phyloP scores from a whole-genome alignment of 306 rosid genomes.

The Mimosa bimucronata region DNA sequence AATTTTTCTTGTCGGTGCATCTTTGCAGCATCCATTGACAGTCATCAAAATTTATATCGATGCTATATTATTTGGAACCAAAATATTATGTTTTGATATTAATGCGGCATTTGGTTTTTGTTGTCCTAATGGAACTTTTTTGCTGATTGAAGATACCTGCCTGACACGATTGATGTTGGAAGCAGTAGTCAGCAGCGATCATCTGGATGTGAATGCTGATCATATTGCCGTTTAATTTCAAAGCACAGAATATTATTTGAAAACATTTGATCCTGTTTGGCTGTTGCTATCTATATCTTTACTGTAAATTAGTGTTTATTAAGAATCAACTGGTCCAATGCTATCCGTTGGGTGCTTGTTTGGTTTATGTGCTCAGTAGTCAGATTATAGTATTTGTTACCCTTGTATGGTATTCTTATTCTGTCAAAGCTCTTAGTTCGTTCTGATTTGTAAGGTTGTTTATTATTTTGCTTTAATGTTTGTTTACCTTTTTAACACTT shows the following conservation, averaged over 20 bases:
- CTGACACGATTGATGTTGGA: conserved; percentile 95
- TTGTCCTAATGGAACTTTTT: conserved; percentile 36
- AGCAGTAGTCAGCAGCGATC: conserved; percentile 81
- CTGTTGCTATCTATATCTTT: conserved; percentile 43
- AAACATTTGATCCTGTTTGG: conserved; percentile 40
- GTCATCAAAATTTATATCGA: conserved; percentile 13
- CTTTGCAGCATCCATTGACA: conserved; percentile 18
- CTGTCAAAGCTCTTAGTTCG: conserved; percentile 36
- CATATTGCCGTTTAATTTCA: conserved; percentile 46
- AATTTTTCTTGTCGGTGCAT: not conserved
- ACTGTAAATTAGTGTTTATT: conserved; percentile 59
- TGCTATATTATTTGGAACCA: conserved; percentile 12
- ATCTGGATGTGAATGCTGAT: conserved; percentile 91
- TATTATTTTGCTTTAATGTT: conserved; percentile 15
- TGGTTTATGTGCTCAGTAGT: conserved; percentile 39
- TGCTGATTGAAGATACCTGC: conserved; percentile 74
- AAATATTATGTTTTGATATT: conserved; percentile 25
- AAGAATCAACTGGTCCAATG: conserved; percentile 51
- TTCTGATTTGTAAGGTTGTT: conserved; percentile 14
- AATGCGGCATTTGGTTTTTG: conserved; percentile 33
- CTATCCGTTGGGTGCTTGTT: conserved; percentile 50
- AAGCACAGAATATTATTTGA: conserved; percentile 44
- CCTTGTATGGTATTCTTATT: conserved; percentile 33
- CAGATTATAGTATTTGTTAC: conserved; percentile 21
- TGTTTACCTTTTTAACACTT: not conserved